Percentiles rank a stretch among this genome's conserved stretches.
Evolutionary conservation across 2,329 filamentous ascomycete species (phyloP).

Genomic region (Pseudogymnoascus destructans): DNA sequence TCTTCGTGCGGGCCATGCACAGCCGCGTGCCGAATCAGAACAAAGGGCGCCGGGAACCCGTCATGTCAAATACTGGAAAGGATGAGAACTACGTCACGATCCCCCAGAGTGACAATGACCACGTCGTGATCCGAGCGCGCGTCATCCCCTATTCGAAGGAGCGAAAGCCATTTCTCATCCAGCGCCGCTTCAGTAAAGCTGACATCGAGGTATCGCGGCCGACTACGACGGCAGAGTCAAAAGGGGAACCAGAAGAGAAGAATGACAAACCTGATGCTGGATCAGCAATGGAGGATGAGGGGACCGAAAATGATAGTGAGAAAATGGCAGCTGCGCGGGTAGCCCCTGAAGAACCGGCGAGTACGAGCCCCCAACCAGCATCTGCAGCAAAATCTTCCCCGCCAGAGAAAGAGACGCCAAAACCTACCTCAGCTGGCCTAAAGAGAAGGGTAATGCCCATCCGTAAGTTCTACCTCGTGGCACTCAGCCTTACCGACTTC

Average conservation of each 20-base stretch:
- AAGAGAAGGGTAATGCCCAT: slow-evolving; percentile 30
- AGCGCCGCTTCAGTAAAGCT: slow-evolving; percentile 31
- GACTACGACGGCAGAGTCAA: background rate
- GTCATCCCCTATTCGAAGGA: slow-evolving; percentile 31
- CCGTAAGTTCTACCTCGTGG: slow-evolving; percentile 28
- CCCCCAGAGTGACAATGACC: background rate
- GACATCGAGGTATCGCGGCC: slow-evolving; percentile 30
- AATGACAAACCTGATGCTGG: background rate
- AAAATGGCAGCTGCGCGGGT: slow-evolving; percentile 6
- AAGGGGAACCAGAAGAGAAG: background rate
- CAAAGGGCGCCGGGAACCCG: background rate
- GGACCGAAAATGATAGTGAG: background rate
- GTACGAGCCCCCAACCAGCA: background rate
- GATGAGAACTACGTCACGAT: slow-evolving; percentile 1
- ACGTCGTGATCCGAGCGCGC: slow-evolving; percentile 31
- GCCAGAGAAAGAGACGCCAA: background rate
- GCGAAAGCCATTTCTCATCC: slow-evolving; percentile 35
- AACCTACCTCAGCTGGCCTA: background rate
- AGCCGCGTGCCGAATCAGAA: slow-evolving; percentile 26
- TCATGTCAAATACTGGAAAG: background rate
- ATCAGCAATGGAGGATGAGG: background rate
- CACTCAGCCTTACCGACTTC: slow-evolving; percentile 12
- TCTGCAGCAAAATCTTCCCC: background rate
- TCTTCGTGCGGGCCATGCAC: slow-evolving; percentile 33
- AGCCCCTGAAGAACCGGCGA: slow-evolving; percentile 2